Evolutionary conservation across 1,139 yeast species (phyloP).

Genomic region (Sugiyamaella paludigena): DNA sequence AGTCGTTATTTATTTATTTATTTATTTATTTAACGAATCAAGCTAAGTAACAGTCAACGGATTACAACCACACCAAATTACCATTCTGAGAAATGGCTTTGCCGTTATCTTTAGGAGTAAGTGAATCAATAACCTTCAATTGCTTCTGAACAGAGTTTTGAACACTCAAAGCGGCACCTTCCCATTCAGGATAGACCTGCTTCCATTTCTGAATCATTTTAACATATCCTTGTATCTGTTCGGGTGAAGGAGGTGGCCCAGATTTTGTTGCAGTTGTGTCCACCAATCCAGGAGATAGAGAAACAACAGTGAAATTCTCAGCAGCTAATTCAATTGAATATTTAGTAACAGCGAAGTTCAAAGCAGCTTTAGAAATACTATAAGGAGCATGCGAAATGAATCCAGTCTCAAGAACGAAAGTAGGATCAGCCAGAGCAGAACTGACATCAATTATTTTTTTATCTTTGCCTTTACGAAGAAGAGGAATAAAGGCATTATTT

Average conservation of each 20-base stretch:
- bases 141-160: conserved; percentile 11
- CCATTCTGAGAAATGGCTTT: conserved; percentile 8
- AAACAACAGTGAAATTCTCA: conserved; percentile 16
- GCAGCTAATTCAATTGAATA: conserved; percentile 16
- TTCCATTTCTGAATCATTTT: conserved; percentile 50
- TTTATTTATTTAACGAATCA: too few species aligned
- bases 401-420: conserved; percentile 5
- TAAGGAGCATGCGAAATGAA: conserved; percentile 9
- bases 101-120: conserved; percentile 1
- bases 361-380: conserved; percentile 17
- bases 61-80: too few species aligned
- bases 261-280: conserved; percentile 8
- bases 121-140: conserved; percentile 6
- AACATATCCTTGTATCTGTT: conserved; percentile 65
- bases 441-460: conserved; percentile 17
- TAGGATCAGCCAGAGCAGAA: conserved; percentile 12
- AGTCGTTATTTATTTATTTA: too few species aligned
- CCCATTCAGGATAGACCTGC: conserved; percentile 6
- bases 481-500: conserved; percentile 16
- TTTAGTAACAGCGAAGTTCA: conserved; percentile 14
- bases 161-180: conserved; percentile 1
- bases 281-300: conserved; percentile 19
- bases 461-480: conserved; percentile 14
- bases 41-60: too few species aligned
- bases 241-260: conserved; percentile 39